Conservation (phyloP, 768 basidiomycete genomes). For the Cyclocybe cylindracea region DNA sequence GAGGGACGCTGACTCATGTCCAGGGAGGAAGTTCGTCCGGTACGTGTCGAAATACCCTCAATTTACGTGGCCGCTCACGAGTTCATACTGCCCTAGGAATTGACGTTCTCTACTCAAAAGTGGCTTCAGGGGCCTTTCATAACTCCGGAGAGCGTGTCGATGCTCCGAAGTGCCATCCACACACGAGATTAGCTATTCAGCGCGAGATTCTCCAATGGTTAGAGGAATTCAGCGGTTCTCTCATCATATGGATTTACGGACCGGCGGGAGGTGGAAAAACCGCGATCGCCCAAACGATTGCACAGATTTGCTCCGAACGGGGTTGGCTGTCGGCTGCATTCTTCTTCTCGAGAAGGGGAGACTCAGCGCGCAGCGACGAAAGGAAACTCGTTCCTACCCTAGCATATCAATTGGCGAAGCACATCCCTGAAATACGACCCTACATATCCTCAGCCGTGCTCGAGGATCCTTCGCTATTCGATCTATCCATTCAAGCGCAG, state of each 20-base stretch:
- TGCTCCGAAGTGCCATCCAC: conserved; percentile 5
- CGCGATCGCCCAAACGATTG: conserved; percentile 4
- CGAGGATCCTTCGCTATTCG: conserved; percentile 4
- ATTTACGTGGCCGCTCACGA: not conserved
- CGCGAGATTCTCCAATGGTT: not conserved
- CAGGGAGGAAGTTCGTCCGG: too few species aligned
- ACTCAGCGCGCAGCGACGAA: not conserved
- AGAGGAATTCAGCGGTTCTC: not conserved
- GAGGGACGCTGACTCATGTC: not conserved
- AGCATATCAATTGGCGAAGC: conserved; percentile 7
- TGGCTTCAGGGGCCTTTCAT: conserved; percentile 1
- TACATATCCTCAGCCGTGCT: conserved; percentile 1
- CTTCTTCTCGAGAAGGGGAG: conserved; percentile 6
- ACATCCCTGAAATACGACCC: not conserved
- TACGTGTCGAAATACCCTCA: not conserved
- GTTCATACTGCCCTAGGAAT: not conserved
- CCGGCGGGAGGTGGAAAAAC: conserved; percentile 11
- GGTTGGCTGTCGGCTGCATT: conserved; percentile 3
- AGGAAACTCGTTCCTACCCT: conserved; percentile 4
- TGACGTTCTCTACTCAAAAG: not conserved
- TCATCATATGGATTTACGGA: conserved; percentile 6
- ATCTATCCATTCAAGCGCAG: conserved; percentile 1
- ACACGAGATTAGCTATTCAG: conserved; percentile 1
- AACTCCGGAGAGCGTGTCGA: conserved; percentile 2
- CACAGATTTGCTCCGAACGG: not conserved